phyloP scores from a whole-genome alignment of 108 stramenopile species.

The Cyclostephanos tholiformis region DNA sequence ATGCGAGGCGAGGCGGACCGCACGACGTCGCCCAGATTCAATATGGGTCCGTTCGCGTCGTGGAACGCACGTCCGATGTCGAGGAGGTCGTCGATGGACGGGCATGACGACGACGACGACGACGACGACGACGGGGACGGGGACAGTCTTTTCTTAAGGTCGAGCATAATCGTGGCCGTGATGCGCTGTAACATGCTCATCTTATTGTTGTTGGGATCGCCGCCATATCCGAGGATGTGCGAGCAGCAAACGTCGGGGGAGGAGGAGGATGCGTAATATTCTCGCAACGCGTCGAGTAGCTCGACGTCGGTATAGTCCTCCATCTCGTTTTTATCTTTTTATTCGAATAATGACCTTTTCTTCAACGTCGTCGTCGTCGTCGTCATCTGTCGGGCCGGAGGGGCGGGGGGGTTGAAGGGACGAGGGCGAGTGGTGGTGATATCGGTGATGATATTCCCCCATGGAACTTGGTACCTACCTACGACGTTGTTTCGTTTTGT shows the following conservation, averaged over 20 bases:
- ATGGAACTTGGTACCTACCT: no score
- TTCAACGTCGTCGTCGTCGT: no score
- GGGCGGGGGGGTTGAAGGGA: no score
- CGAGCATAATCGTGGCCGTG: slow-evolving; percentile 77
- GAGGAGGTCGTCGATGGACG: slow-evolving; percentile 43
- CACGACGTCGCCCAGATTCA: slow-evolving; percentile 67
- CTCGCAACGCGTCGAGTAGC: background rate
- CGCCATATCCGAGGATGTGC: slow-evolving; percentile 61
- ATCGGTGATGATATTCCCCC: no score
- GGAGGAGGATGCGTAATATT: background rate
- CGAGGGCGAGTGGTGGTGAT: no score
- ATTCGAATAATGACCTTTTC: no score
- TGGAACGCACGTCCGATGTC: slow-evolving; percentile 56
- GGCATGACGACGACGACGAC: background rate
- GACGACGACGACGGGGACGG: background rate
- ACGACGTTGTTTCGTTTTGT: no score
- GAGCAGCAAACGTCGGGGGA: slow-evolving; percentile 44
- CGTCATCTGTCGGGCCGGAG: no score
- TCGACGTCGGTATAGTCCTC: slow-evolving; percentile 2
- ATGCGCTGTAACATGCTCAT: slow-evolving; percentile 84
- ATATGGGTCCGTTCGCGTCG: slow-evolving; percentile 57
- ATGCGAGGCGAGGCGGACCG: slow-evolving; percentile 66
- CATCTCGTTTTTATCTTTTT: no score
- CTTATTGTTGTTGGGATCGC: slow-evolving; percentile 12
- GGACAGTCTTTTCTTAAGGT: slow-evolving; percentile 48